phyloP scores from a whole-genome alignment of 179 eudicot species.

The Vitellaria paradoxa region DNA sequence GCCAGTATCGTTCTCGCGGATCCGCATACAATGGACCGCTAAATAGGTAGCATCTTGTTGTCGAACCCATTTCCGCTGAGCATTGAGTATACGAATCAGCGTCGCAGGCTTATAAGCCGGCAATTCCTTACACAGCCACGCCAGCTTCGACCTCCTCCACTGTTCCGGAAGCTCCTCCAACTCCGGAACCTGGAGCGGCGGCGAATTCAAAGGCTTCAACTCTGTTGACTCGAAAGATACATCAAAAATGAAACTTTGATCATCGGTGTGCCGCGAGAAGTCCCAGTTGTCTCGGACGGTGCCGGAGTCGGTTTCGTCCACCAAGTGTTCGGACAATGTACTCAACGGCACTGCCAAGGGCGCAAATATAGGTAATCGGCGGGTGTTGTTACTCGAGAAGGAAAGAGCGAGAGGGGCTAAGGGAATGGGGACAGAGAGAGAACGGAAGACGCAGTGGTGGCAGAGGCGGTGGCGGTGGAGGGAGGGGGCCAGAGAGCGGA shows the following conservation, averaged over 20 bases:
- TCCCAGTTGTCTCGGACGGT: constrained; percentile 13
- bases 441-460: constrained; percentile 9
- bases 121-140: constrained; percentile 95
- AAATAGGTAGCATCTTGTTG: constrained; percentile 78
- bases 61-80: constrained; percentile 82
- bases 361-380: not conserved
- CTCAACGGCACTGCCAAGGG: constrained; percentile 14
- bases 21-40: constrained; percentile 72
- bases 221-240: constrained; percentile 37
- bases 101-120: constrained; percentile 63
- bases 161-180: constrained; percentile 79
- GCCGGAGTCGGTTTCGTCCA: constrained; percentile 9
- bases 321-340: constrained; percentile 42
- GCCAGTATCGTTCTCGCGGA: constrained; percentile 79
- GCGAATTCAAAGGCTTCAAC: constrained; percentile 34
- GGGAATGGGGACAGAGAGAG: constrained; percentile 13
- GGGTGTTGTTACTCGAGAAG: not conserved
- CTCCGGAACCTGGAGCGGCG: constrained; percentile 58
- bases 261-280: constrained; percentile 4
- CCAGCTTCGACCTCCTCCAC: constrained; percentile 82
- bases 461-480: constrained; percentile 10
- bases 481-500: constrained; percentile 26
- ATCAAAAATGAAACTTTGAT: constrained; percentile 39
- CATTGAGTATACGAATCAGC: constrained; percentile 54
- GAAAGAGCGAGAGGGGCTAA: constrained; percentile 6